Evolutionary conservation across 2,329 filamentous ascomycete species (phyloP), one percentile per base, ranked within the genome.

Genomic region (Curvularia eragrostidis): DNA sequence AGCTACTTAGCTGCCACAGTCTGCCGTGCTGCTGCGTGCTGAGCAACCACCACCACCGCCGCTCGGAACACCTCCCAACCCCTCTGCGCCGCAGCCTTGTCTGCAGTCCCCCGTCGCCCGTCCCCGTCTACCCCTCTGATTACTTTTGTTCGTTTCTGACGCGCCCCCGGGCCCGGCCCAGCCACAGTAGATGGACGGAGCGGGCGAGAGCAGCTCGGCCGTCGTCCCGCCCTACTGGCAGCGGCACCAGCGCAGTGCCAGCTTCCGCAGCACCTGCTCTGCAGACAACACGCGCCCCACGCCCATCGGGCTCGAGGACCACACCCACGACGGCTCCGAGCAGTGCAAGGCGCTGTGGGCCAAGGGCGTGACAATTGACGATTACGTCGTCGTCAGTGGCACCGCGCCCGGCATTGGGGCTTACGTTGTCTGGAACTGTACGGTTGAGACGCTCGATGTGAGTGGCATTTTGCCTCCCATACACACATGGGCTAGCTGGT

Each of bases 341-440:
- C 82, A 83, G 18, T 84, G 81, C 66, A 82, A 82, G 39, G 75
- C 83, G 0, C 80, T 88, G 54, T 90, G 87, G 87, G 87, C 87
- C 8, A 83, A 81, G 50, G 82, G 82, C 54, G 87, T 88, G 39
- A 79, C 81, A 6, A 85, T 90, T 51, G 83, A 87, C 54, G 85
- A 88, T 69, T 83, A 87, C 77, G 82, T 84, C 32, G 80, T 89
- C 62, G 82, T 89, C 58, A 81, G 82, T 59, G 87, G 85, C 8
- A 83, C 80, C 50, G 80, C 77, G 41, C 79, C 83, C 3, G 84
- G 84, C 5, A 79, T 88, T 47, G 94, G 94, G n/a, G 91, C 93
- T 1, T 99, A 98, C 79, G 91, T 97, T 1, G 93, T 97, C 7
- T 99, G 91, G 91, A 95, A 92, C 73, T 93, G 95, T 70, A 87